phyloP scores from a whole-genome alignment of 2,329 filamentous ascomycete species.

The Zymoseptoria pseudotritici region DNA sequence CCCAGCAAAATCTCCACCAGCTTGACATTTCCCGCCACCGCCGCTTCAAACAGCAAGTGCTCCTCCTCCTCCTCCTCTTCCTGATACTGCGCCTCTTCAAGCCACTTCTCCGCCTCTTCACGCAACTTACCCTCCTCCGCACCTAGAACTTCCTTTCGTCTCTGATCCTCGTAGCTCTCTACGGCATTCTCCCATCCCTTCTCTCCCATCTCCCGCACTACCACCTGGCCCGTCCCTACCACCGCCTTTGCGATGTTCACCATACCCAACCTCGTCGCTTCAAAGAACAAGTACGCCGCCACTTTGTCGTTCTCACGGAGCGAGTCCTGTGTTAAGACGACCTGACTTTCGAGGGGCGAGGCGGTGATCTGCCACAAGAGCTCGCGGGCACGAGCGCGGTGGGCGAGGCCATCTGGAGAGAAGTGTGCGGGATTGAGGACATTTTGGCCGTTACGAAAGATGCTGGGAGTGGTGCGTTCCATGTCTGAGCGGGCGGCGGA shows the following conservation, averaged over 20 bases:
- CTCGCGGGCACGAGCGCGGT: background rate
- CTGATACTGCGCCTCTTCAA: constrained; percentile 1
- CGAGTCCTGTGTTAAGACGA: constrained; percentile 1
- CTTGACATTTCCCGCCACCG: constrained; percentile 3
- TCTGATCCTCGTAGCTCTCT: background rate
- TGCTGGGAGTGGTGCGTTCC: background rate
- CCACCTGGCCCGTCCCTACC: background rate
- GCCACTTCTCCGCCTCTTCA: background rate
- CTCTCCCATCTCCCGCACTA: background rate
- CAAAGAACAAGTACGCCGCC: constrained; percentile 5
- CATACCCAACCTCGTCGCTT: constrained; percentile 5
- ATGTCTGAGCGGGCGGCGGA: no score
- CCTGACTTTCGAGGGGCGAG: constrained; percentile 2
- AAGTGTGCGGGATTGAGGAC: constrained; percentile 5
- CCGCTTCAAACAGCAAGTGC: background rate
- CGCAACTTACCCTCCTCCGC: background rate
- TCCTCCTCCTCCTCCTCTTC: constrained; percentile 1
- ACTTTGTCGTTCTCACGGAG: constrained; percentile 4
- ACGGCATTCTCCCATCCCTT: background rate
- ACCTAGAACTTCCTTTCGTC: constrained; percentile 1
- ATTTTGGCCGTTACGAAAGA: background rate
- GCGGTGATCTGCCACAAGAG: constrained; percentile 4
- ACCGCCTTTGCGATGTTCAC: constrained; percentile 4
- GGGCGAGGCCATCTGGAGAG: background rate
- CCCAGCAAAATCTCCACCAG: constrained; percentile 5